These are phyloP conservation scores for Talaromyces sp. DNA, from an alignment of 2,329 filamentous ascomycete genomes.

Conservation along the genomic window DNA sequence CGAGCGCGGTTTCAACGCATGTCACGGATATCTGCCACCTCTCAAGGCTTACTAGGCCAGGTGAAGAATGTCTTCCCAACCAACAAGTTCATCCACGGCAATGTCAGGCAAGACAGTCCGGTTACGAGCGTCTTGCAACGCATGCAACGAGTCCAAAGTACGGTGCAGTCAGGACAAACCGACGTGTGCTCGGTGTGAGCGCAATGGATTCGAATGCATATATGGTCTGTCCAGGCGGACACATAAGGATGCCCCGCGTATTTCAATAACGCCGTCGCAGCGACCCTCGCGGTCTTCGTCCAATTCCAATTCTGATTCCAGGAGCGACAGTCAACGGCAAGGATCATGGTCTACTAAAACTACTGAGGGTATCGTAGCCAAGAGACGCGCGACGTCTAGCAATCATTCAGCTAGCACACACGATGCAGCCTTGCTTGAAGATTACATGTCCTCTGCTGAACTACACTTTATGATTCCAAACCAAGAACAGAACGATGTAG, in stretches of 20 bases:
- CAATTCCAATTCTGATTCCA: not conserved
- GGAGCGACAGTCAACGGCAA: not conserved
- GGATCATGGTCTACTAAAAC: not conserved
- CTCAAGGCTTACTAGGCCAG: not conserved
- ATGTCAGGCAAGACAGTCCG: not conserved
- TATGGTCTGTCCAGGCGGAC: not conserved
- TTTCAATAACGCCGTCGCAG: not conserved
- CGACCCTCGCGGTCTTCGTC: not conserved
- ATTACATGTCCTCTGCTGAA: not conserved
- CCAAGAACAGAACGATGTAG: not conserved
- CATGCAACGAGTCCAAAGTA: not conserved
- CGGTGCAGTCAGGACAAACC: not conserved
- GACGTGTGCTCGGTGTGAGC: not conserved
- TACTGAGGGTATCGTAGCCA: not conserved
- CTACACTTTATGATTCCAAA: not conserved
- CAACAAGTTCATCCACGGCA: not conserved
- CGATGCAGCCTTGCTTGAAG: not conserved
- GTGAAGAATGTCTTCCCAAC: not conserved
- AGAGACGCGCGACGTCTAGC: not conserved
- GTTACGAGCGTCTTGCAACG: not conserved
- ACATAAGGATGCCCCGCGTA: not conserved
- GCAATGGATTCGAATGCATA: not conserved
- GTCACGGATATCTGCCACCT: not conserved
- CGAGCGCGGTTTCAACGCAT: not conserved
- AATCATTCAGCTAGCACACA: not conserved